phyloP scores from a whole-genome alignment of 345 rosid species.

The Gossypium thurberi region DNA sequence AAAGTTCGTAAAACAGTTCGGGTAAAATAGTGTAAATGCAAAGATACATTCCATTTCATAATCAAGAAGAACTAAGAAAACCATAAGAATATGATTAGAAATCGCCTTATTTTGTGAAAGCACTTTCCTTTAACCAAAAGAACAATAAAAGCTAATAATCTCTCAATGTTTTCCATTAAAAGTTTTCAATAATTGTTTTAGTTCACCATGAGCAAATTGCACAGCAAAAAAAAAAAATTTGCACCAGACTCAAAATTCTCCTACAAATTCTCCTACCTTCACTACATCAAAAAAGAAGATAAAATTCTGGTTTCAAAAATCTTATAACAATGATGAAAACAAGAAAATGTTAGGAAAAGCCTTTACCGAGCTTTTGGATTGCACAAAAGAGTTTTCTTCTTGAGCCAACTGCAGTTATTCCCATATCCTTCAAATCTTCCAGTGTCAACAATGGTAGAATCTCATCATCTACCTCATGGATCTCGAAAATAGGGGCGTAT shows the following conservation, averaged over 20 bases:
- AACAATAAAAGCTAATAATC: neutral
- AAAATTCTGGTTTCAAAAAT: constrained; percentile 22
- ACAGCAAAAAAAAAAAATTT: neutral
- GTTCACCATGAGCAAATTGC: constrained; percentile 8
- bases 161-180: neutral
- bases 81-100: neutral
- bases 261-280: constrained; percentile 1
- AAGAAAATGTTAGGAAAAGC: constrained; percentile 46
- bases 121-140: neutral
- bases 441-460: constrained; percentile 70
- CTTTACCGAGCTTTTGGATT: constrained; percentile 66
- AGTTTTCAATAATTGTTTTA: constrained; percentile 3
- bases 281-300: constrained; percentile 13
- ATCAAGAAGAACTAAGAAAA: neutral
- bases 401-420: constrained; percentile 77
- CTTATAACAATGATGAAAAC: constrained; percentile 7
- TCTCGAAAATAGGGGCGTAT: constrained; percentile 66
- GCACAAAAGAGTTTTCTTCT: constrained; percentile 79
- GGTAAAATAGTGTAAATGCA: neutral
- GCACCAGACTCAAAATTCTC: neutral
- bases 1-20: no score
- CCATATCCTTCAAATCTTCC: constrained; percentile 92
- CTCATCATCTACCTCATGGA: constrained; percentile 84
- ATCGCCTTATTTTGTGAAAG: constrained; percentile 5
- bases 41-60: neutral